Evolutionary conservation across 768 basidiomycete species (phyloP).

Genomic region (Lactarius sp.): DNA sequence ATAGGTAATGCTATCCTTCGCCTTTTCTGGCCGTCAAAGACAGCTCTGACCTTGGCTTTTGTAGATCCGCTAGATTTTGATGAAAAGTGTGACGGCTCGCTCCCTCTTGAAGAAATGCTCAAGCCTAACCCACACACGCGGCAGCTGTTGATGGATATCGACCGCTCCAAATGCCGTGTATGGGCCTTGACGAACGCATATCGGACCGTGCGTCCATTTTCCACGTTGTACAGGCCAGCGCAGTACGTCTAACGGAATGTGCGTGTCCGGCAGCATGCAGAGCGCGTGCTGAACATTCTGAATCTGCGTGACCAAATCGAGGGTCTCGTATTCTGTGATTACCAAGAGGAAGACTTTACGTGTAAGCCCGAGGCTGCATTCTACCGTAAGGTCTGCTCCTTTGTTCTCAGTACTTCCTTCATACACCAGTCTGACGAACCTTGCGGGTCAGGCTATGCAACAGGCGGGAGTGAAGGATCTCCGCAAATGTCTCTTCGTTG

Average conservation of each 20-base stretch:
- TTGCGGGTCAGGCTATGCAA: slow-evolving; percentile 53
- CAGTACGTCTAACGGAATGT: not conserved
- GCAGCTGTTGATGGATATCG: slow-evolving; percentile 72
- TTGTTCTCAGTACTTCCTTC: not conserved
- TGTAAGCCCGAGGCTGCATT: slow-evolving; percentile 80
- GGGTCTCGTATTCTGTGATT: slow-evolving; percentile 78
- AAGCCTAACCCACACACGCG: slow-evolving; percentile 55
- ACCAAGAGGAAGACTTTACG: slow-evolving; percentile 55
- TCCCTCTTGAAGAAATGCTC: slow-evolving; percentile 79
- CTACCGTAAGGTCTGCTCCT: slow-evolving; percentile 49
- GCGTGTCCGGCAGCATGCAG: slow-evolving; percentile 56
- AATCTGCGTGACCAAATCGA: slow-evolving; percentile 65
- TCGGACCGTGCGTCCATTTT: slow-evolving; percentile 44
- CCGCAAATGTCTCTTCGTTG: slow-evolving; percentile 70
- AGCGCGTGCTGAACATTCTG: slow-evolving; percentile 71
- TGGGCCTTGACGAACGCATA: slow-evolving; percentile 90
- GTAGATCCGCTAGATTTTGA: slow-evolving; percentile 83
- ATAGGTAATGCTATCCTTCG: slow-evolving; percentile 47
- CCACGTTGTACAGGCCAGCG: no score
- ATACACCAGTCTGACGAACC: not conserved
- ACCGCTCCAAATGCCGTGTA: slow-evolving; percentile 68
- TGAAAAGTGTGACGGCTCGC: slow-evolving; percentile 72
- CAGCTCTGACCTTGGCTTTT: slow-evolving; percentile 1
- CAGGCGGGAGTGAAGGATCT: slow-evolving; percentile 58
- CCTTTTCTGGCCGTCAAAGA: not conserved